Conservation (phyloP, 108 stramenopile genomes). For the Discostella stelligeroides region DNA sequence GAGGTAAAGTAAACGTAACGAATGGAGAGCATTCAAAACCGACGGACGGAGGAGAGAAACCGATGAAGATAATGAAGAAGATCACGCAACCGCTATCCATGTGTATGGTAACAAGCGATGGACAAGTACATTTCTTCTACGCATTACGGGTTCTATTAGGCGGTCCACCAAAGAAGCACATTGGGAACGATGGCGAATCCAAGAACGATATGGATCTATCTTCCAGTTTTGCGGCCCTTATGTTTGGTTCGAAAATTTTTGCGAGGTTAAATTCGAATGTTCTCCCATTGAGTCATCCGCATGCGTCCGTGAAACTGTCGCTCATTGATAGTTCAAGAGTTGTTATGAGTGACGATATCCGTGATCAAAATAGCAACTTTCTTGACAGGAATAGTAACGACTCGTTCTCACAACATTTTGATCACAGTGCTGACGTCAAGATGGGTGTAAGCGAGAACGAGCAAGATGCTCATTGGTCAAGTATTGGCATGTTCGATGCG, state of each 20-base stretch:
- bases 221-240: conserved; percentile 37
- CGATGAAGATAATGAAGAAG: conserved; percentile 21
- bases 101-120: conserved; percentile 42
- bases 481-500: conserved; percentile 37
- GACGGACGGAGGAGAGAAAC: conserved; percentile 1
- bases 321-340: conserved; percentile 7
- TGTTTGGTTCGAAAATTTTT: conserved; percentile 32
- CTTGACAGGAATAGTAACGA: background rate
- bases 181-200: background rate
- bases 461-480: conserved; percentile 27
- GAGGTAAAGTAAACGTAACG: background rate
- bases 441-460: background rate
- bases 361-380: background rate
- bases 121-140: conserved; percentile 41
- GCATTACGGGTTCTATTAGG: conserved; percentile 33
- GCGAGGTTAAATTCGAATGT: conserved; percentile 28
- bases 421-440: background rate
- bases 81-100: conserved; percentile 30
- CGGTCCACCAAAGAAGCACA: conserved; percentile 4
- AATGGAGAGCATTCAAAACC: background rate
- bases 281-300: conserved; percentile 25
- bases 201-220: conserved; percentile 2
- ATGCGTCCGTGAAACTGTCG: conserved; percentile 28
- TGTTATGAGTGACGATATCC: too few relatives aligned
- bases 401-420: background rate